Conservation (phyloP, 1,284 basidiomycete genomes). For the Melampsora abietis-canadensis region DNA sequence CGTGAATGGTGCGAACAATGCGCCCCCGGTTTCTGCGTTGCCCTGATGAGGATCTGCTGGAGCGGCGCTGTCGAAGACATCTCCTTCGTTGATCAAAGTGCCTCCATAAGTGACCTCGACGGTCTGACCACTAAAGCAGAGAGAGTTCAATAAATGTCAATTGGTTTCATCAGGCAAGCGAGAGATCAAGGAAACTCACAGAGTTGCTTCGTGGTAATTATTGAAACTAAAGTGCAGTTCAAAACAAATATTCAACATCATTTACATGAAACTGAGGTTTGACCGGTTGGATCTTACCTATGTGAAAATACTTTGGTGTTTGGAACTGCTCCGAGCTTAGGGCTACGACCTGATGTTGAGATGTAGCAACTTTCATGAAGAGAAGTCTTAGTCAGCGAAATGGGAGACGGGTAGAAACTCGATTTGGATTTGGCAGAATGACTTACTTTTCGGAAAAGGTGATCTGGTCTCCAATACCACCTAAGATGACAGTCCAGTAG, state of each 20-base stretch:
- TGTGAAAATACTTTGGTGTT: slow-evolving; percentile 21
- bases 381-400: no score
- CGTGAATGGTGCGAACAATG: slow-evolving; percentile 13
- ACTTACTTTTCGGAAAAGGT: slow-evolving; percentile 35
- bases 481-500: slow-evolving; percentile 32
- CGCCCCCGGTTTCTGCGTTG: slow-evolving; percentile 13
- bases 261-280: no score
- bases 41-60: neutral
- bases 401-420: no score
- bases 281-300: neutral
- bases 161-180: no score
- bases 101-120: slow-evolving; percentile 10
- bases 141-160: no score
- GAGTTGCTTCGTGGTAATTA: no score
- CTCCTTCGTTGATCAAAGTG: slow-evolving; percentile 26
- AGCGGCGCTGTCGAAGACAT: slow-evolving; percentile 26
- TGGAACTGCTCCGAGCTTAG: slow-evolving; percentile 16
- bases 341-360: slow-evolving; percentile 28
- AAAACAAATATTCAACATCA: no score
- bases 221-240: no score
- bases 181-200: no score
- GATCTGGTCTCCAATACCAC: slow-evolving; percentile 29
- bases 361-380: slow-evolving; percentile 17
- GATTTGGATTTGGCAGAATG: no score
- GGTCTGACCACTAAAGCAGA: slow-evolving; percentile 14